phyloP scores from a whole-genome alignment of 768 basidiomycete genomes.

The Auricularia sp. region DNA sequence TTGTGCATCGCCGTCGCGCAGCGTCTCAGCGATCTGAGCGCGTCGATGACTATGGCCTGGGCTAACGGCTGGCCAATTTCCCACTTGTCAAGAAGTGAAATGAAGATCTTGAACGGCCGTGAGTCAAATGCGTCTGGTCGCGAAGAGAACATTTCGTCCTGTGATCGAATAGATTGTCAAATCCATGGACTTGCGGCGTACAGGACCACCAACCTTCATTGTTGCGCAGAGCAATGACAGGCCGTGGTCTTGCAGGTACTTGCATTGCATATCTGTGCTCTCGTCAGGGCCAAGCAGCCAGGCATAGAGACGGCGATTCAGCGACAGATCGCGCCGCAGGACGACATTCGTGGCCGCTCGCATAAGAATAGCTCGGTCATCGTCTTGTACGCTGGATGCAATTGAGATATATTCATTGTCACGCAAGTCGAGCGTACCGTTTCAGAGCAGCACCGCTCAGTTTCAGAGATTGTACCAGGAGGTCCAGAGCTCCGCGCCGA shows the following conservation, averaged over 20 bases:
- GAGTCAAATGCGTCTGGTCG: constrained; percentile 67
- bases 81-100: constrained; percentile 93
- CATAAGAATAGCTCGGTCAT: constrained; percentile 78
- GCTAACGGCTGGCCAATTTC: constrained; percentile 83
- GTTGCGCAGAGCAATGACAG: constrained; percentile 64
- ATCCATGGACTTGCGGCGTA: neutral
- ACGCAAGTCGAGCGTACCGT: constrained; percentile 19
- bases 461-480: constrained; percentile 66
- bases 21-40: constrained; percentile 64
- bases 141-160: constrained; percentile 72
- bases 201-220: constrained; percentile 41
- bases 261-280: constrained; percentile 60
- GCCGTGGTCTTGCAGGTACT: constrained; percentile 57
- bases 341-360: constrained; percentile 81
- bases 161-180: constrained; percentile 1
- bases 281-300: constrained; percentile 88
- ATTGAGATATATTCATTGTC: neutral
- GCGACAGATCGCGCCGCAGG: constrained; percentile 80
- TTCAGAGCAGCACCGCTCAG: constrained; percentile 64
- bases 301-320: constrained; percentile 85
- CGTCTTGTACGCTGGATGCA: constrained; percentile 34
- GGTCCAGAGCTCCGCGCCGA: constrained; percentile 73
- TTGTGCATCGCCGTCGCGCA: constrained; percentile 30
- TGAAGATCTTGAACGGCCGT: constrained; percentile 90
- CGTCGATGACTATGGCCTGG: constrained; percentile 66